phyloP scores from a whole-genome alignment of 2,329 filamentous ascomycete species.

The Keithomyces neogunnii region DNA sequence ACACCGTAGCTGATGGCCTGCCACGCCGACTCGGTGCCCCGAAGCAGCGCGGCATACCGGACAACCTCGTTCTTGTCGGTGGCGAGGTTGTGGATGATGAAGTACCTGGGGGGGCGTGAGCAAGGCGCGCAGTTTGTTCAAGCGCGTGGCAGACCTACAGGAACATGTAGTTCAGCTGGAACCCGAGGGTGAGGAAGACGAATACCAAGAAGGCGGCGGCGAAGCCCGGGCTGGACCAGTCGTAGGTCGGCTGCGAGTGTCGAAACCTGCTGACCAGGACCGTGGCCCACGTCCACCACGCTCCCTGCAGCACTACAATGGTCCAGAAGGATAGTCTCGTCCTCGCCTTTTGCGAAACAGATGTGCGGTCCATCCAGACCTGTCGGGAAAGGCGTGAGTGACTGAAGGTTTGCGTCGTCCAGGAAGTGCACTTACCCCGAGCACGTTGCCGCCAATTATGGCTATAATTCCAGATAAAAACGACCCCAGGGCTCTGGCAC shows the following conservation, averaged over 20 bases:
- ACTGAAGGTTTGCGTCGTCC: background rate
- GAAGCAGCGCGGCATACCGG: constrained; percentile 57
- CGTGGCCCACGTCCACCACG: constrained; percentile 66
- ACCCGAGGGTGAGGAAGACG: constrained; percentile 56
- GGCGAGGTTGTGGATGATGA: constrained; percentile 60
- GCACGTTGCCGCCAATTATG: constrained; percentile 50
- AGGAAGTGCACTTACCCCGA: constrained; percentile 39
- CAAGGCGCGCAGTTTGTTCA: background rate
- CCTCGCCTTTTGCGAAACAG: constrained; percentile 43
- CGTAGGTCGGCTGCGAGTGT: constrained; percentile 48
- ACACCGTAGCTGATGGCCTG: constrained; percentile 67
- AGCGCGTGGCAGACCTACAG: constrained; percentile 33
- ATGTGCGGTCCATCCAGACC: constrained; percentile 51
- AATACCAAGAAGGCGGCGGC: constrained; percentile 59
- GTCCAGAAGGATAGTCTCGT: constrained; percentile 45
- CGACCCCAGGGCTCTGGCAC: constrained; percentile 59
- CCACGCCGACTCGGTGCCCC: constrained; percentile 64
- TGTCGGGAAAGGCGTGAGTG: constrained; percentile 9
- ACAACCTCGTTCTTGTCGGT: constrained; percentile 54
- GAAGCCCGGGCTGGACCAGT: constrained; percentile 58
- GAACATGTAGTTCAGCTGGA: constrained; percentile 68
- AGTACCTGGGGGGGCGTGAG: constrained; percentile 38
- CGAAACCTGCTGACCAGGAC: constrained; percentile 55
- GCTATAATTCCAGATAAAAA: constrained; percentile 63
- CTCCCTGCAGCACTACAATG: constrained; percentile 52